Percentiles rank a stretch among this genome's conserved stretches.
Conservation (phyloP, 352 stramenopile species). For the Nothophytophthora sp. region DNA sequence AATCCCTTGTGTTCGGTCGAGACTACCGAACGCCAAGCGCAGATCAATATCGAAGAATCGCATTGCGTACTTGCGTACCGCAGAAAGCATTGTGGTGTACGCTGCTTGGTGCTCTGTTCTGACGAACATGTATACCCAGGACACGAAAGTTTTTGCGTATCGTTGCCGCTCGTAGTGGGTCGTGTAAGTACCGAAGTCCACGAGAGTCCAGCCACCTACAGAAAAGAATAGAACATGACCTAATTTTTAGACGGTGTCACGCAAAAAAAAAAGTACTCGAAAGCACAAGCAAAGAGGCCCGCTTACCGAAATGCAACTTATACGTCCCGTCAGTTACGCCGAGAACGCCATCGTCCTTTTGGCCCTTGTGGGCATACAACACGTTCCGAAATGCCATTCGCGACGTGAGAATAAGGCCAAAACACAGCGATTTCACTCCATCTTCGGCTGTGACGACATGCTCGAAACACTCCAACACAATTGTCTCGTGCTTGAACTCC, state of each 20-base stretch:
- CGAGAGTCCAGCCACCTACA: slow-evolving; percentile 17
- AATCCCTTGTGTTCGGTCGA: slow-evolving; percentile 11
- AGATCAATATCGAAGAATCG: slow-evolving; percentile 16
- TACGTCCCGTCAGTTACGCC: slow-evolving; percentile 12
- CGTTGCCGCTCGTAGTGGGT: slow-evolving; percentile 7
- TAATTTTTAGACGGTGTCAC: neutral
- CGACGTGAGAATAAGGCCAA: neutral
- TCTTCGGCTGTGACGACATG: neutral
- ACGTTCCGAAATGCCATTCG: neutral
- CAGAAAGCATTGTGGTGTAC: slow-evolving; percentile 14
- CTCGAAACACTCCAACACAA: neutral
- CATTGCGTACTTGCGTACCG: slow-evolving; percentile 1
- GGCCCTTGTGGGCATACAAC: neutral
- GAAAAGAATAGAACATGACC: neutral
- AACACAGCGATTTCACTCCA: slow-evolving; percentile 1
- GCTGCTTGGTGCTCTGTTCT: slow-evolving; percentile 13
- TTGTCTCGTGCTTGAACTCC: slow-evolving; percentile 6
- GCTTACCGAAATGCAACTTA: slow-evolving; percentile 20
- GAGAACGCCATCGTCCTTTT: slow-evolving; percentile 3
- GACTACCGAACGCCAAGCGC: slow-evolving; percentile 9
- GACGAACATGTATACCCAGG: slow-evolving; percentile 26
- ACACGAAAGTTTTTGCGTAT: slow-evolving; percentile 26
- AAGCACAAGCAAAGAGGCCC: neutral
- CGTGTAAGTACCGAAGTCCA: slow-evolving; percentile 28
- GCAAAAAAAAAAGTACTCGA: neutral